Evolutionary conservation across 169 alveolate genomes (phyloP).

Genomic region (Cryptosporidium xiaoi): DNA sequence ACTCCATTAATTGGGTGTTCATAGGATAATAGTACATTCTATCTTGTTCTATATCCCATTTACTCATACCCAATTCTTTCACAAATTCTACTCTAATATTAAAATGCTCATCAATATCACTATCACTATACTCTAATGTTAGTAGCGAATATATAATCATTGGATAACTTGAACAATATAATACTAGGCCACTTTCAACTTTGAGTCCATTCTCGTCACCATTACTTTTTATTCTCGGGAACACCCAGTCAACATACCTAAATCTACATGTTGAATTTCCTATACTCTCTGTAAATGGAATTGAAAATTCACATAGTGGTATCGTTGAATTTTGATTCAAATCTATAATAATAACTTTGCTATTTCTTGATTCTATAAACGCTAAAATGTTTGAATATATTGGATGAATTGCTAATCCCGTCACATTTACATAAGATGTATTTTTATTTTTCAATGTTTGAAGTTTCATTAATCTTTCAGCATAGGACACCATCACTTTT

Average conservation of each 20-base stretch:
- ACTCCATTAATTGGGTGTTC: constrained; percentile 40
- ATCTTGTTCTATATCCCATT: constrained; percentile 57
- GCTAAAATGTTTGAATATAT: constrained; percentile 36
- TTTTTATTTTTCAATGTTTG: constrained; percentile 47
- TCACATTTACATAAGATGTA: constrained; percentile 37
- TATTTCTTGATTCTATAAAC: constrained; percentile 25
- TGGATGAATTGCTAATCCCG: constrained; percentile 65
- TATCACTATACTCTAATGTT: not conserved
- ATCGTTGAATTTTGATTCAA: constrained; percentile 32
- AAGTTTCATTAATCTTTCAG: constrained; percentile 39
- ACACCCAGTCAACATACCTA: constrained; percentile 48
- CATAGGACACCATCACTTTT: constrained; percentile 10
- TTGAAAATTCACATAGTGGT: constrained; percentile 65
- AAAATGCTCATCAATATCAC: constrained; percentile 13
- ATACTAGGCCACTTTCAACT: constrained; percentile 15
- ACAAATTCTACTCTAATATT: constrained; percentile 11
- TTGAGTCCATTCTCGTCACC: not conserved
- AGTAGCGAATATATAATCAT: constrained; percentile 17
- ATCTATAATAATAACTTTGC: constrained; percentile 55
- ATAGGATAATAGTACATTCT: constrained; percentile 36
- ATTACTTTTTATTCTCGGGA: not conserved
- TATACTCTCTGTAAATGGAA: constrained; percentile 62
- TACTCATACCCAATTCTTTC: constrained; percentile 23
- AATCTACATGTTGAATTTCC: constrained; percentile 38
- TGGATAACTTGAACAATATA: constrained; percentile 25